Conservation (phyloP, 106 monocot species). For the Apostasia shenzhenica region DNA sequence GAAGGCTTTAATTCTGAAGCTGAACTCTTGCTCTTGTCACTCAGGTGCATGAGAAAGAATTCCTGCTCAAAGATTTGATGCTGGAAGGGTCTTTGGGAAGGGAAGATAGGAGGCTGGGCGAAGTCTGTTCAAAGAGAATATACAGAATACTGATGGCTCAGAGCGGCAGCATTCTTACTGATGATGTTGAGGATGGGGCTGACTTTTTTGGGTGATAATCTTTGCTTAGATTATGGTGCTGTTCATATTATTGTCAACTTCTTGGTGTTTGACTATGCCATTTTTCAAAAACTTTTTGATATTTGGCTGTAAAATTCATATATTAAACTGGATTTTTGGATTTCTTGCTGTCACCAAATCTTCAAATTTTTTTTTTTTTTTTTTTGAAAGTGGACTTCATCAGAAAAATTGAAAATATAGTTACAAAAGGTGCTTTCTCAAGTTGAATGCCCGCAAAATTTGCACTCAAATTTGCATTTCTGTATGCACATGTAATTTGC, state of each 20-base stretch:
- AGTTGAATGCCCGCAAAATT: no score
- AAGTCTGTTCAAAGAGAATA: conserved; percentile 61
- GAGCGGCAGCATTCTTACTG: conserved; percentile 48
- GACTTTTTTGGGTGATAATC: conserved; percentile 31
- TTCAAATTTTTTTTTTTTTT: no score
- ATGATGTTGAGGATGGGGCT: conserved; percentile 67
- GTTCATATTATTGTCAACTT: not conserved
- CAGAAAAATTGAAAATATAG: no score
- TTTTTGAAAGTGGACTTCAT: no score
- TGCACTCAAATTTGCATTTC: no score
- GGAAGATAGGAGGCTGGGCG: conserved; percentile 63
- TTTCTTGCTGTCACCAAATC: no score
- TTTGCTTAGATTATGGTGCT: not conserved
- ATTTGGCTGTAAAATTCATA: no score
- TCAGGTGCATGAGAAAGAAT: conserved; percentile 82
- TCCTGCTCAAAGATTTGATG: conserved; percentile 62
- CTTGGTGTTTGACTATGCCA: not conserved
- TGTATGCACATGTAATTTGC: no score
- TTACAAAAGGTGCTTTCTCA: no score
- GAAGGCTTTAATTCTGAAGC: not conserved
- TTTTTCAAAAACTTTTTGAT: not conserved
- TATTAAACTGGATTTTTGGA: no score
- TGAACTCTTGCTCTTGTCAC: not conserved
- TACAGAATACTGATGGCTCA: conserved; percentile 76
- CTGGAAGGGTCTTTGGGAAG: conserved; percentile 42